Base-by-base conservation (phyloP, 768 basidiomycete genomes). In the Harrya chromipes region DNA sequence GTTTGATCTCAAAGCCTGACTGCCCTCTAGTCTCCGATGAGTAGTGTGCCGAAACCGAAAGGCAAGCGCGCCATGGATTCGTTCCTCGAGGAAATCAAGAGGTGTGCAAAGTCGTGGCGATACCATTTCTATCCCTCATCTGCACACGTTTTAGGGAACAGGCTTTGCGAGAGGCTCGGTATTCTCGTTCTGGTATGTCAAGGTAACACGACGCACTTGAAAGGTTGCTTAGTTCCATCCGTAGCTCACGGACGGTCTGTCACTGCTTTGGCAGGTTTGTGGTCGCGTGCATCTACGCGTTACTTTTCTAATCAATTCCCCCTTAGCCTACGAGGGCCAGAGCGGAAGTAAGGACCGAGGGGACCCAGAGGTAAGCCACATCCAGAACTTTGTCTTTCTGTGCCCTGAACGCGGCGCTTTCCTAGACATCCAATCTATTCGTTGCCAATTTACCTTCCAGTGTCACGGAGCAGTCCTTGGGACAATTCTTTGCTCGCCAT, bases 1-100 rank as follows among this genome's bases (percentile, higher is more conserved):
- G 38, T 34, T 42, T 6, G 19, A 31, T 34, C 14, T 3, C 21
- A 17, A 38, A 8, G 36, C 16, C 51, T 56, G 19, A 65, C 12
- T 40, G 23, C 38, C 4, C 55, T 54, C 7, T 44, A 85, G 79
- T 78, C 80, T n/a, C 84, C 89, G 20, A 81, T 85, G 13, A 51
- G 66, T 20, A 63, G 61, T 50, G 72, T 66, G 6, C 79, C 84
- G 1, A 92, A 84, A 64, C 85, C 90, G 0, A 97, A 92, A 66
- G 97, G 97, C 3, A 97, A 92, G 66, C 82, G 95, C 43, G 92
- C 90, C 1, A 98, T 98, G 92, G 94, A 97, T 68, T 70, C 85
- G 2, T 99, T 98, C 65, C 74, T 99, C 43, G 94, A 97, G 60
- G 94, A 99, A 72, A 91, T 99, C 51, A 98, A 98, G 72, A 82